A percentile compares a stretch with the other conserved stretches of the same genome.
These are phyloP conservation scores for Moesziomyces parantarcticus DNA, from an alignment of 1,284 basidiomycete genomes.

Conservation along the genomic window DNA sequence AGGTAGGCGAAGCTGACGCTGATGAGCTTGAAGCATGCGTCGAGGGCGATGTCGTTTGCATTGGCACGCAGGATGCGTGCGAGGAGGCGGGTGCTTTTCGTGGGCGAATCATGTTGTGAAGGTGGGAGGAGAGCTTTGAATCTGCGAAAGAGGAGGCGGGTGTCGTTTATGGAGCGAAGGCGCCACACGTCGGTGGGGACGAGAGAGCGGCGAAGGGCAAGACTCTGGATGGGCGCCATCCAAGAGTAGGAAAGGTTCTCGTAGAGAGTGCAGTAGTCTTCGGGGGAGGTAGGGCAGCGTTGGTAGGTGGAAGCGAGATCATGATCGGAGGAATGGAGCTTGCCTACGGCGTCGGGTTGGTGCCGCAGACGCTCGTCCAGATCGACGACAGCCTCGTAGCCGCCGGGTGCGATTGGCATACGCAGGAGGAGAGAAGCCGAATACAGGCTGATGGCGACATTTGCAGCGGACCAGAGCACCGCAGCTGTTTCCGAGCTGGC, in stretches of 20 bases:
- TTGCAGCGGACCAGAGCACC: constrained; percentile 8
- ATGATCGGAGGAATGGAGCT: constrained; percentile 7
- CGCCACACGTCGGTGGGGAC: constrained; percentile 55
- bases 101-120: background rate
- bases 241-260: constrained; percentile 53
- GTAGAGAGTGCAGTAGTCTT: constrained; percentile 52
- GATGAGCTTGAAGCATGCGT: constrained; percentile 53
- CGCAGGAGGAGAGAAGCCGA: constrained; percentile 25
- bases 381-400: constrained; percentile 45
- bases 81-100: constrained; percentile 15
- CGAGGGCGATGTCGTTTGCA: constrained; percentile 53
- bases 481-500: background rate
- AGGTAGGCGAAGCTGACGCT: constrained; percentile 56
- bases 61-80: constrained; percentile 46
- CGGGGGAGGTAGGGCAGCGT: constrained; percentile 55
- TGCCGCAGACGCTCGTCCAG: constrained; percentile 31
- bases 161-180: constrained; percentile 53
- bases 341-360: constrained; percentile 9
- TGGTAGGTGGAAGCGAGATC: constrained; percentile 35
- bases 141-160: constrained; percentile 42
- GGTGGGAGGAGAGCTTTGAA: constrained; percentile 24
- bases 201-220: constrained; percentile 44
- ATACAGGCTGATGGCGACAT: constrained; percentile 19
- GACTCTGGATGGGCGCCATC: constrained; percentile 55
- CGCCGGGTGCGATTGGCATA: constrained; percentile 52